Evolutionary conservation across 371 early-diverging fungal genomes (phyloP), one percentile per base, ranked within the genome.

Genomic region (Rhizomucor miehei): DNA sequence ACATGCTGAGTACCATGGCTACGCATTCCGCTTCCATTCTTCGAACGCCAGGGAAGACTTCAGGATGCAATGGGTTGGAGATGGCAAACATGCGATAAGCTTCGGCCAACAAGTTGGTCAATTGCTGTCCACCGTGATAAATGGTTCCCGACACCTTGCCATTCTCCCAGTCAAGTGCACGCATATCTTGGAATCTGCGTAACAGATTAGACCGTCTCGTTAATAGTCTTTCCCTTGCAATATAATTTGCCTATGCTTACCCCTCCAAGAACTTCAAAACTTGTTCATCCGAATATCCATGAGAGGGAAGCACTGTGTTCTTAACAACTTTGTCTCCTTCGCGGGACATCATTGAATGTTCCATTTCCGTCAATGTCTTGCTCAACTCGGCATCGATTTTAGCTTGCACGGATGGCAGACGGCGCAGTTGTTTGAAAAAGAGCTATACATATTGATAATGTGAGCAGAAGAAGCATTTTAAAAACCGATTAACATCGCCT

Each of bases 11-110:
- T 1, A 92, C 91, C 95, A 95, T 95, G 6, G 90, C 84, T 16
- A 95, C 90, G 29, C 91, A 81, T 66, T 97, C 98, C 25, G 95
- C 92, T 65, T 97, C 98, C 89, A 97, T 92, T 55, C 90, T 85
- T 50, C 97, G 86, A n/a, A 94, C 77, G 20, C 94, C 95, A 3
- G 97, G 97, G 77, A 96, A 97, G 45, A 95, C 84, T 52, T 94
- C 96, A 6, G 98, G 96, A 62, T 97, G 98, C 48, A 97, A 79
- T 16, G 96, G 95, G 60, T 97, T 97, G 39, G 91, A 76, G 38
- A 89, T 63, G 16, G 86, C 83, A 66, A 91, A 96, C 67, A 89
- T 79, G n/a, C 80, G 80, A 65, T 91, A 95, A 1, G 96, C 95
- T 51, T 91, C 85, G 20, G 87, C 86, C 13, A 87, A 68, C 21